These are phyloP conservation scores for Penicillium sp. DNA, from an alignment of 2,329 filamentous ascomycete species.

Conservation along the genomic window DNA sequence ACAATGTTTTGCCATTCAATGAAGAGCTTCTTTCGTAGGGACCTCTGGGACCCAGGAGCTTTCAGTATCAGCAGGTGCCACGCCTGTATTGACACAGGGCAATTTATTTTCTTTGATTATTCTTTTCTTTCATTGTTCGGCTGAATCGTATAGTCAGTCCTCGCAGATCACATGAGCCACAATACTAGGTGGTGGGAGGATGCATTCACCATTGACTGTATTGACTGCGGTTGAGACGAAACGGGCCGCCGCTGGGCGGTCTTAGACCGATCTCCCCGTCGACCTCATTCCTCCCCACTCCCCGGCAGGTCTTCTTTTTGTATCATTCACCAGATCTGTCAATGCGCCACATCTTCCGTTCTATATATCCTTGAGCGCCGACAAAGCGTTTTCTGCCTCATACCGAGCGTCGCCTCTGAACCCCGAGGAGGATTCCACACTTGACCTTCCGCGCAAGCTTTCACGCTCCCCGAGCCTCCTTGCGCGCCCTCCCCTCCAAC, in stretches of 20 bases:
- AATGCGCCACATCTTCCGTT: background rate
- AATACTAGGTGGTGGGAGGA: too few species aligned
- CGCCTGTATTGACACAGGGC: too few species aligned
- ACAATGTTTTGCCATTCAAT: too few species aligned
- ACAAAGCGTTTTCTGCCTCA: background rate
- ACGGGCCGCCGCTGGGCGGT: constrained; percentile 2
- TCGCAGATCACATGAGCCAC: too few species aligned
- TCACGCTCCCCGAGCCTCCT: background rate
- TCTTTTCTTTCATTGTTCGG: too few species aligned
- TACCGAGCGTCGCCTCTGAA: background rate
- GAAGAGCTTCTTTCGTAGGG: too few species aligned
- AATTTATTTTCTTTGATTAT: too few species aligned
- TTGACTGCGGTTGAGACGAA: background rate
- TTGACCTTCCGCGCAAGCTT: background rate
- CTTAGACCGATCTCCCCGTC: constrained; percentile 8
- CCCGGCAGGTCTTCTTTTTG: constrained; percentile 9
- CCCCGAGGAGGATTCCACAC: background rate
- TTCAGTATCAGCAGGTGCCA: too few species aligned
- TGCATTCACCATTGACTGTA: too few species aligned
- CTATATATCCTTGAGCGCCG: background rate
- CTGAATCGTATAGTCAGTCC: too few species aligned
- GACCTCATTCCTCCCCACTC: constrained; percentile 21
- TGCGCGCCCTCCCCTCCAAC: background rate
- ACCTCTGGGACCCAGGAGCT: too few species aligned
- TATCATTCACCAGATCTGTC: constrained; percentile 3